phyloP scores from a whole-genome alignment of 176 grass and related monocot species.

The Oryza australiensis region DNA sequence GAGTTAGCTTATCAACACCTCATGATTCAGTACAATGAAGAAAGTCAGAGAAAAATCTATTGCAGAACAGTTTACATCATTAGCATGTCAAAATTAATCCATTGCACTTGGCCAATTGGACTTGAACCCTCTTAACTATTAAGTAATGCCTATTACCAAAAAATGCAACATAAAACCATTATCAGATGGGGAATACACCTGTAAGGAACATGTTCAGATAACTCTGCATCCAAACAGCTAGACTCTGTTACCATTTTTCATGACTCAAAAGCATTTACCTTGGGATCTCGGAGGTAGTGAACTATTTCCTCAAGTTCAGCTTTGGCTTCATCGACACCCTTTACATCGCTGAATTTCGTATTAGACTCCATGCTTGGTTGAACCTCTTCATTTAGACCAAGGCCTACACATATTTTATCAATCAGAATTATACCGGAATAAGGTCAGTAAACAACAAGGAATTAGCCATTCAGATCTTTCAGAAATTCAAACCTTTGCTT shows the following conservation, averaged over 20 bases:
- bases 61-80: neutral
- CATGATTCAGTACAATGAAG: neutral
- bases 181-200: neutral
- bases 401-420: constrained; percentile 51
- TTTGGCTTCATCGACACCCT: constrained; percentile 97
- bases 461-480: neutral
- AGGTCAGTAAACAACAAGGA: neutral
- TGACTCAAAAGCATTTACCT: constrained; percentile 52
- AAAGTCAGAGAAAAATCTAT: neutral
- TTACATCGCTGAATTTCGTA: constrained; percentile 96
- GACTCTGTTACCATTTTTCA: neutral
- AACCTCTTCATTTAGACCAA: constrained; percentile 89
- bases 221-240: neutral
- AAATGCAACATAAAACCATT: neutral
- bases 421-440: constrained; percentile 11
- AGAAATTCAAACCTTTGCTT: constrained; percentile 73
- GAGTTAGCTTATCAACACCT: neutral
- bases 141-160: constrained; percentile 20
- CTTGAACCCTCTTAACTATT: neutral
- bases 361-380: constrained; percentile 80
- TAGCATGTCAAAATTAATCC: constrained; percentile 3
- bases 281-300: constrained; percentile 96
- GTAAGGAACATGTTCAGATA: neutral
- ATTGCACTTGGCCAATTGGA: neutral
- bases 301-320: constrained; percentile 98